phyloP scores from a whole-genome alignment of 306 rosid genomes.

The Quercus glauca region DNA sequence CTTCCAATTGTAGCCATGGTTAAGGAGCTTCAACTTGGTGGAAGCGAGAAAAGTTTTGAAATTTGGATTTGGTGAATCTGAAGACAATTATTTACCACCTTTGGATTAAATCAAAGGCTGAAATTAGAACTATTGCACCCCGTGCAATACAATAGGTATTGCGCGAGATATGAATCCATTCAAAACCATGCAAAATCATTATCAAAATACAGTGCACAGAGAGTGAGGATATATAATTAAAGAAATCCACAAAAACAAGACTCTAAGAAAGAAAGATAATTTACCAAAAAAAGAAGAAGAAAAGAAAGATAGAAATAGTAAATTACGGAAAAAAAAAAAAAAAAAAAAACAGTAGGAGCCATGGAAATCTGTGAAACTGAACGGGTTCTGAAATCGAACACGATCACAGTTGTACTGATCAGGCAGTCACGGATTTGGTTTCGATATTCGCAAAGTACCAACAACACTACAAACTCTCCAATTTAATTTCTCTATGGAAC shows the following conservation, averaged over 20 bases:
- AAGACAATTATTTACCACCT: too few species aligned
- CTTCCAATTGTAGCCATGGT: too few species aligned
- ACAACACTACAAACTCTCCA: constrained; percentile 45
- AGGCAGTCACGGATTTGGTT: constrained; percentile 64
- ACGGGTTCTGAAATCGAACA: constrained; percentile 34
- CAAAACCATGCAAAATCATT: not conserved
- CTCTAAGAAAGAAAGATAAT: not conserved
- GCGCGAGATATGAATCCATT: not conserved
- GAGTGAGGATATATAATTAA: not conserved
- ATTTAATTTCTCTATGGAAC: constrained; percentile 23
- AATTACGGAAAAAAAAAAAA: constrained; percentile 8
- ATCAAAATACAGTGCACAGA: not conserved
- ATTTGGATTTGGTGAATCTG: too few species aligned
- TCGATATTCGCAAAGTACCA: constrained; percentile 43
- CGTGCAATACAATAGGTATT: too few species aligned
- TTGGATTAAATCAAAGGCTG: too few species aligned
- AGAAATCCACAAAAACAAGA: constrained; percentile 1
- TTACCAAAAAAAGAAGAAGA: constrained; percentile 4
- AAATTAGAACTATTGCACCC: too few species aligned
- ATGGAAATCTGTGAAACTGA: constrained; percentile 29
- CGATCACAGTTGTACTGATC: constrained; percentile 61
- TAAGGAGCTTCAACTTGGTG: too few species aligned
- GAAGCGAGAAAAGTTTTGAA: too few species aligned
- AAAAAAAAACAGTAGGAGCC: constrained; percentile 2
- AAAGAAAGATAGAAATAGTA: not conserved